Percentiles rank a stretch among this genome's conserved stretches.
Conservation (phyloP, 306 rosid species). For the Geum urbanum region DNA sequence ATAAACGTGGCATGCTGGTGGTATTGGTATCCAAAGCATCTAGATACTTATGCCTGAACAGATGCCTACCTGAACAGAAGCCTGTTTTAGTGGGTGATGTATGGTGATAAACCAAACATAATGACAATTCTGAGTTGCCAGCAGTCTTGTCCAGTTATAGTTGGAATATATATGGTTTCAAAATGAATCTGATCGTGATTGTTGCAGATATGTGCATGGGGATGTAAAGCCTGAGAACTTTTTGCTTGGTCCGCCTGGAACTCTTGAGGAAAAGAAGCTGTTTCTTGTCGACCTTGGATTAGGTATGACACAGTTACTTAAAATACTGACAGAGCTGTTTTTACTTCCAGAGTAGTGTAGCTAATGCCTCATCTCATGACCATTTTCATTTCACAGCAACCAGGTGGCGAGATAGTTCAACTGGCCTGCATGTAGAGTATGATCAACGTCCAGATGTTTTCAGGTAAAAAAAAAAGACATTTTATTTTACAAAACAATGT, state of each 20-base stretch:
- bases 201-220: constrained; percentile 49
- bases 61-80: not conserved
- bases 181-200: constrained; percentile 11
- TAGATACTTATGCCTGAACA: too few species aligned
- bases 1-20: not conserved
- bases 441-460: constrained; percentile 53
- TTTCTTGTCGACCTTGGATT: constrained; percentile 56
- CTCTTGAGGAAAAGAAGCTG: constrained; percentile 43
- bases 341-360: not conserved
- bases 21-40: not conserved
- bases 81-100: not conserved
- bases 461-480: constrained; percentile 26
- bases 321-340: not conserved
- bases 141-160: not conserved
- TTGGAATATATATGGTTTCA: not conserved
- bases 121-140: not conserved
- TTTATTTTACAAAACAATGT: not conserved
- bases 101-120: not conserved
- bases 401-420: constrained; percentile 41
- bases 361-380: constrained; percentile 1
- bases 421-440: constrained; percentile 49
- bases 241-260: constrained; percentile 48
- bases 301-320: constrained; percentile 22
- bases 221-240: constrained; percentile 55
- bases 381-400: constrained; percentile 29